phyloP scores from a whole-genome alignment of 208 protist genomes.

The Wallacemonas sp. region DNA sequence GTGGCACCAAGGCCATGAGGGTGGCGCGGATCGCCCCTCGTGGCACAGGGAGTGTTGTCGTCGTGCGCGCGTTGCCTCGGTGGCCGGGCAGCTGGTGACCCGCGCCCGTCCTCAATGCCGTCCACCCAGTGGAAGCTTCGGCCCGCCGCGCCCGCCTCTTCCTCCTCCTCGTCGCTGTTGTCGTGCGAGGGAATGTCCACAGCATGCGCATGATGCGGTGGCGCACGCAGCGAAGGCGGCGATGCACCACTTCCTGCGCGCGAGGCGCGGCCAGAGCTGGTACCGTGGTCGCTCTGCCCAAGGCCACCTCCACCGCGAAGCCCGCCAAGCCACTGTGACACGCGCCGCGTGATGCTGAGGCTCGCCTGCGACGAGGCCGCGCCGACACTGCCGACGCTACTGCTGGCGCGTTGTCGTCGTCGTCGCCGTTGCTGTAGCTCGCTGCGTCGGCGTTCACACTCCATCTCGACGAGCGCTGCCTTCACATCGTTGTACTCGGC shows the following conservation, averaged over 20 bases:
- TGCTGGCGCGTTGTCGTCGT: not conserved
- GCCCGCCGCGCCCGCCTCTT: not conserved
- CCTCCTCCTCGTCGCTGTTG: slow-evolving; percentile 1
- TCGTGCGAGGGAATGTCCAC: not conserved
- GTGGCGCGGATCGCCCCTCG: too few species aligned
- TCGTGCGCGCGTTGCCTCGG: too few species aligned
- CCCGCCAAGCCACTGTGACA: slow-evolving; percentile 3
- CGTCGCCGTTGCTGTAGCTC: slow-evolving; percentile 1
- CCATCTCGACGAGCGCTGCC: not conserved
- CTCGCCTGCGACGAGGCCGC: slow-evolving; percentile 1
- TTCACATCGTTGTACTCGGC: slow-evolving; percentile 14
- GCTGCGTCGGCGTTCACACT: not conserved
- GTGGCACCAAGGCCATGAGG: too few species aligned
- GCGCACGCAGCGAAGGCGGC: not conserved
- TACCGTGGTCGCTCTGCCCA: not conserved
- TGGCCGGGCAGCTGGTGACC: not conserved
- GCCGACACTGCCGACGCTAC: not conserved
- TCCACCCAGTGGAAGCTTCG: not conserved
- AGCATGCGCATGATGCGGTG: not conserved
- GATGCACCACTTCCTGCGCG: not conserved
- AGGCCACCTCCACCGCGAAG: not conserved
- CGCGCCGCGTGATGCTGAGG: not conserved
- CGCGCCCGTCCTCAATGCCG: not conserved
- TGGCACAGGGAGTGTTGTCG: too few species aligned
- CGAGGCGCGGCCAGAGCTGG: not conserved